phyloP scores from a whole-genome alignment of 2,329 filamentous ascomycete genomes.

The Hymenoscyphus fructigenus region DNA sequence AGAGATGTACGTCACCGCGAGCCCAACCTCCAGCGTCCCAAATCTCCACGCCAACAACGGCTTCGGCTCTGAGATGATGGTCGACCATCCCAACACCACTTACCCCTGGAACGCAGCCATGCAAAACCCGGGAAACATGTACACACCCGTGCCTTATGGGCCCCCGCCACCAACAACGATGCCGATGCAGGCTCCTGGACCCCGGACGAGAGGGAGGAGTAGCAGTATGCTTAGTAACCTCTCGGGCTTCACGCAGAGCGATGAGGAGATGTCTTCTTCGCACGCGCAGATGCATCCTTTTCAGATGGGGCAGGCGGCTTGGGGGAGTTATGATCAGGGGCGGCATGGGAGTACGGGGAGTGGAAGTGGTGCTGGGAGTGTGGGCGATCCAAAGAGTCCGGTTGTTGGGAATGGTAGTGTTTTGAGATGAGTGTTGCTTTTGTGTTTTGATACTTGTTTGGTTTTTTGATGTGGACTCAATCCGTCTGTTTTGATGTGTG shows the following conservation, averaged over 20 bases:
- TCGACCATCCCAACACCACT: slow-evolving; percentile 14
- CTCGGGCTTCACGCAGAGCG: slow-evolving; percentile 65
- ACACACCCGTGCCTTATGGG: slow-evolving; percentile 13
- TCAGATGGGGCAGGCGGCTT: slow-evolving; percentile 14
- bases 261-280: slow-evolving; percentile 39
- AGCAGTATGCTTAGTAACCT: slow-evolving; percentile 67
- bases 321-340: slow-evolving; percentile 26
- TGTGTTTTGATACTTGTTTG: not conserved
- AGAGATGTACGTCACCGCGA: slow-evolving; percentile 22
- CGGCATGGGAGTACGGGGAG: slow-evolving; percentile 29
- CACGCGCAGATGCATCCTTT: slow-evolving; percentile 10
- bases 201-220: slow-evolving; percentile 51
- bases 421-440: slow-evolving; percentile 11
- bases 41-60: slow-evolving; percentile 18
- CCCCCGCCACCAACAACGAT: not conserved
- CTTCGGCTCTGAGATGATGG: slow-evolving; percentile 14
- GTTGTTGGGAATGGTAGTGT: slow-evolving; percentile 21
- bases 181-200: slow-evolving; percentile 18
- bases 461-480: not conserved
- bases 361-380: slow-evolving; percentile 46
- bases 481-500: not conserved
- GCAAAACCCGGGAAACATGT: slow-evolving; percentile 15
- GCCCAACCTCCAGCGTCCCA: slow-evolving; percentile 23
- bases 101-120: slow-evolving; percentile 29
- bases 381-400: slow-evolving; percentile 54